Percentiles rank a stretch among this genome's conserved stretches.
Evolutionary conservation across 1,284 basidiomycete genomes (phyloP).

Genomic region (Anthracocystis panici-leucophaei): DNA sequence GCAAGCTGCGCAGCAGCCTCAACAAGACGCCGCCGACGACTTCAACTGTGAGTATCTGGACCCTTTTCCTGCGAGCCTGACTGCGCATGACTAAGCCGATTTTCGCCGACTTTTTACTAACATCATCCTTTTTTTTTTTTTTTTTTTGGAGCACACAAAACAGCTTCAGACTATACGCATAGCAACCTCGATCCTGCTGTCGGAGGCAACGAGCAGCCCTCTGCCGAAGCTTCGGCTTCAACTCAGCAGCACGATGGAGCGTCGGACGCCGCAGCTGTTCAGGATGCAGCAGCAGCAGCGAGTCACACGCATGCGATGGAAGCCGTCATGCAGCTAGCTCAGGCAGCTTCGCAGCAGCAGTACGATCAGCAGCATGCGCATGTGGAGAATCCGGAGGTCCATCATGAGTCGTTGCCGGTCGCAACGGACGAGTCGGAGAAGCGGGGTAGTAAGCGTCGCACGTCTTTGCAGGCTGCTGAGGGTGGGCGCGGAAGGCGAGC

Average conservation of each 20-base stretch:
- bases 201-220: not conserved
- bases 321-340: conserved; percentile 51
- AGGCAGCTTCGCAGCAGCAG: conserved; percentile 51
- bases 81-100: conserved; percentile 1
- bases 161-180: conserved; percentile 48
- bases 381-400: conserved; percentile 20
- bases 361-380: conserved; percentile 36
- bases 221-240: not conserved
- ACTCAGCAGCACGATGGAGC: conserved; percentile 2
- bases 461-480: not conserved
- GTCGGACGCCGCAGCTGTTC: conserved; percentile 4
- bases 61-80: not conserved
- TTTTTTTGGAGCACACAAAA: not conserved
- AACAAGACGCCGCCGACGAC: conserved; percentile 22
- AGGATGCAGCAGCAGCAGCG: conserved; percentile 5
- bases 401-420: conserved; percentile 33
- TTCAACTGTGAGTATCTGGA: conserved; percentile 30
- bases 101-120: too few relatives aligned
- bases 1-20: conserved; percentile 18
- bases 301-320: conserved; percentile 35
- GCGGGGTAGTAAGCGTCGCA: conserved; percentile 28
- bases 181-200: conserved; percentile 38
- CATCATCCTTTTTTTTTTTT: conserved; percentile 5
- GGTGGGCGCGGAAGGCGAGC: not conserved
- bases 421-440: conserved; percentile 10